Evolutionary conservation across 2,329 filamentous ascomycete genomes (phyloP), one percentile per base, ranked within the genome.

Genomic region (Clonostachys sp.): DNA sequence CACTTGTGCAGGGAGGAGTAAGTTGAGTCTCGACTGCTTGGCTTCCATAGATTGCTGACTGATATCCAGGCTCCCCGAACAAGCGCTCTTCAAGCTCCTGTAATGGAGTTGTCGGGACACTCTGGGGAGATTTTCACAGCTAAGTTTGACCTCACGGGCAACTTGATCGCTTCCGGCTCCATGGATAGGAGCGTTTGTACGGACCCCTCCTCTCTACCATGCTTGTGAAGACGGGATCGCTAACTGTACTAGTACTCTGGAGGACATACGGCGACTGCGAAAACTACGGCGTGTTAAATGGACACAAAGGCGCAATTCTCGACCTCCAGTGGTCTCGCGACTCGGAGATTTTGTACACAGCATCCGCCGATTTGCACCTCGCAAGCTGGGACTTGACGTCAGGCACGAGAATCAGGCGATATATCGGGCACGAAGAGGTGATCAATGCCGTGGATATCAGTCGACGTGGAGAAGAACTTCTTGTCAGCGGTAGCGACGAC

Each of bases 271-370:
- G 91, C 59, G 81, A 90, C 57, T 96, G 92, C 71, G 89, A 95
- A 61, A 99, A 99, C 70, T 96, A 96, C 61, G 91, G 92, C 50
- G 73, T 89, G 30, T 75, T 99, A 45, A 90, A 77, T 9, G 94
- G 94, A 34, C 94, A 99, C 72, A 91, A 89, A 63, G 90, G 90
- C 55, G 94, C 94, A 2, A 75, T 99, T 44, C 75, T 97, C 24
- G 94, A 97, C 66, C 73, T 99, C 42, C 91, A 96, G 62, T 99
- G 94, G 94, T 96, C 94, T 30, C 86, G 94, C 63, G 94, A 99
- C 71, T 95, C 91, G 17, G 84, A 87, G 59, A 86, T 92, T 40
- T 68, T 99, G 45, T 97, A 92, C 62, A 94, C 92, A 8, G 91
- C 91, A 41, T 96, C 91, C 34, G 91, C 94, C 55, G 94, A 99